Base-by-base conservation (phyloP, 2,329 filamentous ascomycete species). In the Thielaviopsis populi region DNA sequence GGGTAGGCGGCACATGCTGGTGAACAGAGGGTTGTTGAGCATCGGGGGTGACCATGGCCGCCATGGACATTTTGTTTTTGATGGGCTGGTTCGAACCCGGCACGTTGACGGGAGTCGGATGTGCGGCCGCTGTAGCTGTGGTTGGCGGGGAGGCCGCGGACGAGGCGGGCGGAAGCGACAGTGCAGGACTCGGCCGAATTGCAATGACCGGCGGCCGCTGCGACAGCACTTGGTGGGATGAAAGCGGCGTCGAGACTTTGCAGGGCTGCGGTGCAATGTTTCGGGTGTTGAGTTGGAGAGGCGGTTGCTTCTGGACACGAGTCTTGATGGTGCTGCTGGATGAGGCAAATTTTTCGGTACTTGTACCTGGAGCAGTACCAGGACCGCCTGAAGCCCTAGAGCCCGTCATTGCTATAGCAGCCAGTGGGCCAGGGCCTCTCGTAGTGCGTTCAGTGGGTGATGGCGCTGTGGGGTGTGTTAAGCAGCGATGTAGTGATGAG, bases 1-100 rank as follows among this genome's bases (percentile, higher is more conserved):
- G 40, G 30, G 59, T 62, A 56, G 53, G 19, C 15, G 58, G 58
- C 62, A 37, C 48, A 46, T 43, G 42, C 42, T 46, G 63, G 22
- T 66, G 62, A 27, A 65, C 56, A 46, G 54, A 58, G 15, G 70
- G 69, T 50, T 63, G 65, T 43, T 46, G 56, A 33, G 74, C 70
- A 62, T 71, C 70, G 43, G 77, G 76, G 59, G 74, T 74, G 67
- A 79, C 73, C 68, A 77, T 74, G 63, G 77, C 75, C 8, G 78
- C 75, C 76, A 80, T 79, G 63, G 75, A 73, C 72, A 77, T 77
- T 68, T 72, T 77, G 69, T 58, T 66, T 48, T 66, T 66, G 30
- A 66, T 66, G 43, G 65, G 65, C 59, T 66, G 65, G 37, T 64
- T 66, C 19, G 62, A 66, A 27, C 62, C 62, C 13, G 65, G 64